Percentiles rank a stretch among this genome's conserved stretches.
Conservation (phyloP, 768 basidiomycete genomes). For the Lactarius pseudohatsudake region DNA sequence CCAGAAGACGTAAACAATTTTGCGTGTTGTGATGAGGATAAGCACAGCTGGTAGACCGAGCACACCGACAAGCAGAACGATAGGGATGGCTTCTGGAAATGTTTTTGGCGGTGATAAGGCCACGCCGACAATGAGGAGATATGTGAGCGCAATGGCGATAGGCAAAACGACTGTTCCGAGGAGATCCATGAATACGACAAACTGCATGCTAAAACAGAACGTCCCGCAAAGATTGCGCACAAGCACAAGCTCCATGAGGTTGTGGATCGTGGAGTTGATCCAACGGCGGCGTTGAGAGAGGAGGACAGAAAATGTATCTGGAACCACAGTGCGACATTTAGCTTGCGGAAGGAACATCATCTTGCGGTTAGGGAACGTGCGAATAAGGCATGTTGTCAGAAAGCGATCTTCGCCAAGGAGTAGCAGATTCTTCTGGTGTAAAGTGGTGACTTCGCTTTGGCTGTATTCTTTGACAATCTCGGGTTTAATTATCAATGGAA, state of each 20-base stretch:
- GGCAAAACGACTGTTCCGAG: constrained; percentile 90
- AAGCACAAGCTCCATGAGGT: constrained; percentile 97
- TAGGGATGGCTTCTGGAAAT: constrained; percentile 92
- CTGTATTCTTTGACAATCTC: constrained; percentile 98
- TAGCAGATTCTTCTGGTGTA: constrained; percentile 97
- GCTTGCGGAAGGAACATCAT: constrained; percentile 99
- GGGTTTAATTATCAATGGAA: constrained; percentile 94
- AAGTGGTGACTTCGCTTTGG: constrained; percentile 86
- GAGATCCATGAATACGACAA: constrained; percentile 97
- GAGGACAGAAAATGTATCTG: constrained; percentile 90
- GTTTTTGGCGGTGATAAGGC: constrained; percentile 75
- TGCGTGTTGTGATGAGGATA: constrained; percentile 91
- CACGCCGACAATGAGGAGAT: constrained; percentile 80
- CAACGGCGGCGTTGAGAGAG: constrained; percentile 97
- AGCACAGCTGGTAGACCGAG: constrained; percentile 91
- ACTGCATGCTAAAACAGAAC: constrained; percentile 99
- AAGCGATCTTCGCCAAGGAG: constrained; percentile 99
- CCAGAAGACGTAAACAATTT: constrained; percentile 96
- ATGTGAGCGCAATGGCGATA: constrained; percentile 89
- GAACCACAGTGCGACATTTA: constrained; percentile 90
- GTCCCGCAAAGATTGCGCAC: constrained; percentile 98
- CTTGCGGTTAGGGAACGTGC: constrained; percentile 97
- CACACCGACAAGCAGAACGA: constrained; percentile 85
- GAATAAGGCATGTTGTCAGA: constrained; percentile 91
- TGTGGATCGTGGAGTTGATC: constrained; percentile 99